Evolutionary conservation across 345 rosid species (phyloP), one percentile per base, ranked within the genome.

Genomic region (Lepidium aucheri): DNA sequence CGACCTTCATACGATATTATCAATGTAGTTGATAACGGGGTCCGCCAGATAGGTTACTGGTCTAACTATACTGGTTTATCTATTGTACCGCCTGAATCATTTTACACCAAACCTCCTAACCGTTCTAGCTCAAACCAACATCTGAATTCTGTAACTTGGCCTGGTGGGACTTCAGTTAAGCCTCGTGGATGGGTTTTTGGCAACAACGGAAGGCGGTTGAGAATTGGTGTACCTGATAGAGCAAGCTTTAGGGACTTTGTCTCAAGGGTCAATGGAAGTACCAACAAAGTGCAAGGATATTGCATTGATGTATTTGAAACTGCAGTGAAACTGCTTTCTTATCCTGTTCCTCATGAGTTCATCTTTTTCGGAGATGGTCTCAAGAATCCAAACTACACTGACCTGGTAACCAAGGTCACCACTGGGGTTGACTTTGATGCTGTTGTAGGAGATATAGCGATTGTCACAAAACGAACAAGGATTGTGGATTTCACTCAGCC

Each of bases 131-230:
- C 92, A 53, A 93, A 74, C 81, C 97, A 93, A 47, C 82, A 76
- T 43, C 55, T 93, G 54, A 18, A 42, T 22, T 34, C 61, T 74
- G 97, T 88, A 73, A 76, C 82, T 51, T 93, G 98, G 97, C 97
- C 98, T 60, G 96, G 97, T 57, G 90, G 95, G 65, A 54, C 45
- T 26, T 76, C 55, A 10, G 65, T 45, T 17, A 77, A 2, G 39
- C 98, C 97, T 65, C 95, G 98, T 34, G 98, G 98, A 61, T 93
- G 98, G 97, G 86, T 90, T 28, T 88, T 93, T 55, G 94, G 84
- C 14, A 71, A 88, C 69, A 90, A 93, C 46, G 98, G 96, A 22
- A 84, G 71, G 78, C 63, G 65, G 72, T 73, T 93, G 60, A 84
- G 83, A 67, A 85, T 93, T 22, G 98, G 89, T 61, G 78, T 90